phyloP scores from a whole-genome alignment of 768 basidiomycete species.

The Agaricus blazei region DNA sequence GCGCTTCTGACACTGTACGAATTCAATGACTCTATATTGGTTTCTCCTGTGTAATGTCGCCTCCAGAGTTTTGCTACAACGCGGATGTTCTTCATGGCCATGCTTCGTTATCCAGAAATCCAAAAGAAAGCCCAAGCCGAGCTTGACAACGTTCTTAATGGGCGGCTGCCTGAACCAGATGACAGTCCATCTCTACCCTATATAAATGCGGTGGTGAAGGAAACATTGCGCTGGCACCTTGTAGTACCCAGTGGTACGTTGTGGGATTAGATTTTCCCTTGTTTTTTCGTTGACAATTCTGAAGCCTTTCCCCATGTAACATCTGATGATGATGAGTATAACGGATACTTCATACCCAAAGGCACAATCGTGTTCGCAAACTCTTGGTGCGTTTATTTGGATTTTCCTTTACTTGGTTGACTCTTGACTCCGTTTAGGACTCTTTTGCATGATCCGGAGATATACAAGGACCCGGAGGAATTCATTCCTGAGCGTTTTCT shows the following conservation, averaged over 20 bases:
- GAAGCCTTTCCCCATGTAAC: constrained; percentile 25
- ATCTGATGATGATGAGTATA: constrained; percentile 30
- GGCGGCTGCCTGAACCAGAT: constrained; percentile 20
- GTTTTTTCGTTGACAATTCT: not conserved
- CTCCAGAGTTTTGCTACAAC: constrained; percentile 10
- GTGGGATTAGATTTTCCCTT: not conserved
- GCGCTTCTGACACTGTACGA: constrained; percentile 12
- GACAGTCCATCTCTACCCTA: constrained; percentile 19
- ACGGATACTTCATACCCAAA: constrained; percentile 31
- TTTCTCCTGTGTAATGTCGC: not conserved
- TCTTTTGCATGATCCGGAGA: constrained; percentile 8
- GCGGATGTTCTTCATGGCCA: constrained; percentile 14
- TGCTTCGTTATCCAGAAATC: constrained; percentile 15
- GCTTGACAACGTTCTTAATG: constrained; percentile 28
- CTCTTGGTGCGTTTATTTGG: constrained; percentile 22
- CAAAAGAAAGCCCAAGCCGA: constrained; percentile 29
- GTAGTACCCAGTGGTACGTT: constrained; percentile 17
- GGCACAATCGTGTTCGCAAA: constrained; percentile 36
- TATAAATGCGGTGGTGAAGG: constrained; percentile 20
- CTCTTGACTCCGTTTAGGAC: not conserved
- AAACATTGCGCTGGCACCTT: constrained; percentile 19
- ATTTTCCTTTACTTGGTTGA: not conserved
- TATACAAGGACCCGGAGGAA: not conserved
- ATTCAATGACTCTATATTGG: not conserved
- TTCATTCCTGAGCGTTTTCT: constrained; percentile 11